Base-by-base conservation (phyloP, 2,329 filamentous ascomycete species). In the Diplodia seriata region DNA sequence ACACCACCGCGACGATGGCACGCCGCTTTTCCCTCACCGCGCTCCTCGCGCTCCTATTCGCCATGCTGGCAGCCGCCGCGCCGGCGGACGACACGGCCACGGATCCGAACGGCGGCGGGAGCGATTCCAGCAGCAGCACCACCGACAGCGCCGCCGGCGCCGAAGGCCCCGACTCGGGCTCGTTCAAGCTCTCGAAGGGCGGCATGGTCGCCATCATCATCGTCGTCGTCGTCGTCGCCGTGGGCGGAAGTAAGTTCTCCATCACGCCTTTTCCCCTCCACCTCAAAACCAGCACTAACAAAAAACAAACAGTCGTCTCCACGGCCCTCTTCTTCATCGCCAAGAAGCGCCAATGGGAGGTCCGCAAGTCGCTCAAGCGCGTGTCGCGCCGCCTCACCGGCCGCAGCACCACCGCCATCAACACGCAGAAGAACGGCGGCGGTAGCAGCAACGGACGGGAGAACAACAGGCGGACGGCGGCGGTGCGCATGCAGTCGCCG, bases 291-390 rank as follows among this genome's bases (percentile, higher is more conserved):
- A 36, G 67, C 4, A 68, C 68, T 75, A 71, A 75, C 71, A 36
- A 14, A 6, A 47, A 3, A 3, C 15, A 8, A 18, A 71, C 63
- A 91, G 90, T 89, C 70, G 84, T 83, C 26, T 89, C 86, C 40
- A 86, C 88, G 2, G 81, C 87, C 2, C 86, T 95, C 33, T 96
- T 91, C 81, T 92, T 90, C 77, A 77, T 94, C 47, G 91, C 92
- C 67, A 95, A 95, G 84, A 93, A 92, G 81, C 87, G 89, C 56
- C 91, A 94, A 78, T 95, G 92, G 92, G 91, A 89, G 71, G 83
- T 95, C 72, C 87, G 89, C 68, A 87, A 91, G 75, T 90, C 85
- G 36, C 83, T 96, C 68, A 86, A 89, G 67, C 87, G 86, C 71
- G 93, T 91, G 1, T 83, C 82, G 18, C 78, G 81, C 53, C 80